Base-by-base conservation (phyloP, 805 yeast genomes). In the Cyberlindnera nakhonratchasimensis region DNA sequence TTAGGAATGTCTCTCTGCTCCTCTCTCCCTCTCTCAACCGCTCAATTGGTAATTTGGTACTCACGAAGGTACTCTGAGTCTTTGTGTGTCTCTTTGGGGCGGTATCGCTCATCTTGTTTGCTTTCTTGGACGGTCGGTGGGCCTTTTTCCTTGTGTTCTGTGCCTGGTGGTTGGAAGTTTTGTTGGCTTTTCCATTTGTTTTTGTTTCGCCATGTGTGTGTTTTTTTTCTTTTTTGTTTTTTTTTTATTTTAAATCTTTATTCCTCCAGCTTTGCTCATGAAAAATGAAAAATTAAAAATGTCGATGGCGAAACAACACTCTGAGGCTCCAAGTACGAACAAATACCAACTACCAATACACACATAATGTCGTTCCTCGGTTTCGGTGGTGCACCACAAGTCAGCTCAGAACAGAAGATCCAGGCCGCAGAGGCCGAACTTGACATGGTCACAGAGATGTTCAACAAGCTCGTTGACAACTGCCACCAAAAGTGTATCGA, bases 371-470 rank as follows among this genome's bases (percentile, higher is more conserved):
- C 82, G 34, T 77, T 77, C 60, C 74, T 85, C 61, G 91, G 91
- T 56, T 73, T 86, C 51, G 90, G 90, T 51, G 74, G 78, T 46
- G 74, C 84, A 52, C 90, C 91, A 50, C 86, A 82, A 63, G 60
- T 80, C 51, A 71, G 84, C 20, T 75, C 88, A 30, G 84, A 82
- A 51, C 89, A 83, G 64, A 86, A 86, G 64, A 72, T 86, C 48
- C 75, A 75, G 58, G 96, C 96, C 53, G 99, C 99, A 39, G 98
- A 91, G 70, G 86, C 96, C 44, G 99, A 91, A 67, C 76, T 91
- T 53, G 99, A 91, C 65, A 84, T 93, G 81, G 96, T 91, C 55
- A 90, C 97, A 29, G 96, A 93, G 55, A 89, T 91, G 97, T 91
- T 91, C 79, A 91, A 91, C 78, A 77, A 82, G 58, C 72, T 90